A percentile compares a stretch with the other conserved stretches of the same genome.
phyloP scores from a whole-genome alignment of 2,329 filamentous ascomycete species.

The Exophiala viscosa region DNA sequence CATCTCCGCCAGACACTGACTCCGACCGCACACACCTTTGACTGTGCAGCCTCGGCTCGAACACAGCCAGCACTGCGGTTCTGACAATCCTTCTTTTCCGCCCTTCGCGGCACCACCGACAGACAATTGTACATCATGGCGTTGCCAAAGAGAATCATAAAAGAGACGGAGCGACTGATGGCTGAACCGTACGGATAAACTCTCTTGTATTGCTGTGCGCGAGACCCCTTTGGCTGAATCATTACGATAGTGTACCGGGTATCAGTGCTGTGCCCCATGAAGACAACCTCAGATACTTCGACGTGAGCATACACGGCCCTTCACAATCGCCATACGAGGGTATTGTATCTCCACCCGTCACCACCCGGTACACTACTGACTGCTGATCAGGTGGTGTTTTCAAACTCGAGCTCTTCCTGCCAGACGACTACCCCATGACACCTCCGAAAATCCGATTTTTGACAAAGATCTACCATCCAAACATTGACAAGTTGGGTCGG shows the following conservation, averaged over 20 bases:
- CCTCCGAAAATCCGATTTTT: slow-evolving; percentile 97
- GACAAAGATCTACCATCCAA: slow-evolving; percentile 98
- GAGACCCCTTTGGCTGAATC: neutral
- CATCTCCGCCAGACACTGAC: neutral
- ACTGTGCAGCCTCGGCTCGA: too few relatives aligned
- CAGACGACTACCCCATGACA: slow-evolving; percentile 98
- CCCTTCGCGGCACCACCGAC: slow-evolving; percentile 3
- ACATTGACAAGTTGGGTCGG: slow-evolving; percentile 94
- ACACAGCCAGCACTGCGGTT: neutral
- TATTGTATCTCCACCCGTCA: slow-evolving; percentile 38
- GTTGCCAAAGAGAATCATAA: slow-evolving; percentile 93
- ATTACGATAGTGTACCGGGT: slow-evolving; percentile 70
- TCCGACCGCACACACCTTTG: neutral
- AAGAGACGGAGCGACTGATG: slow-evolving; percentile 96
- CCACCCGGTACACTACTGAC: slow-evolving; percentile 1
- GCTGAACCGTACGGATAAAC: slow-evolving; percentile 74
- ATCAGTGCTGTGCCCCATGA: slow-evolving; percentile 95
- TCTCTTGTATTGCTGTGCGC: neutral
- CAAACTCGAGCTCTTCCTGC: slow-evolving; percentile 94
- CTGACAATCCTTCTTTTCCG: neutral
- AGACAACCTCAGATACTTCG: slow-evolving; percentile 96
- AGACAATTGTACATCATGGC: slow-evolving; percentile 45
- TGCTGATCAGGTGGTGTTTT: slow-evolving; percentile 68
- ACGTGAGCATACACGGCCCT: slow-evolving; percentile 92
- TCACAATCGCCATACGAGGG: slow-evolving; percentile 93